phyloP scores from a whole-genome alignment of 306 rosid genomes.

The Betula pendula region DNA sequence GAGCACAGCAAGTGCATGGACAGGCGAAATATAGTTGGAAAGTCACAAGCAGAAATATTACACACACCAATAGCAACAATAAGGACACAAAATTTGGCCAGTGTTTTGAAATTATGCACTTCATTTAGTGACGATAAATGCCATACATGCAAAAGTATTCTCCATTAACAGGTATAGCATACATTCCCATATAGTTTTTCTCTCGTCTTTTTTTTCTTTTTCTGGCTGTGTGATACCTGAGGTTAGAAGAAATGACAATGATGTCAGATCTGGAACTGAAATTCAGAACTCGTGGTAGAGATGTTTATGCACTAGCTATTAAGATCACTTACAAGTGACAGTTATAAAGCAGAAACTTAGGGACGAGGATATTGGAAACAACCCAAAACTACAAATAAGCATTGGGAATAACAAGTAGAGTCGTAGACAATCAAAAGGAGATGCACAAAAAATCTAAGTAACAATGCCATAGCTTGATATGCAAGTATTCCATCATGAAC shows the following conservation, averaged over 20 bases:
- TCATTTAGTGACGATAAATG: too few species aligned
- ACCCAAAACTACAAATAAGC: background rate
- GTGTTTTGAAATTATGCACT: background rate
- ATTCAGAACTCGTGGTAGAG: background rate
- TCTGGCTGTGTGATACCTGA: too few species aligned
- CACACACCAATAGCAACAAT: background rate
- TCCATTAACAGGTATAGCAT: too few species aligned
- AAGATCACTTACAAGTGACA: background rate
- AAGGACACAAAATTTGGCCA: too few species aligned
- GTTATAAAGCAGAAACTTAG: background rate
- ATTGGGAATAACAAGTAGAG: background rate
- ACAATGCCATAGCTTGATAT: background rate
- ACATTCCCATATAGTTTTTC: too few species aligned
- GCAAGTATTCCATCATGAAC: background rate
- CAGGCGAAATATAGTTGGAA: background rate
- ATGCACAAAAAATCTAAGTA: conserved; percentile 6
- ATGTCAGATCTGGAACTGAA: background rate
- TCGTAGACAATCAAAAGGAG: background rate
- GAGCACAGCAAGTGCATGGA: background rate
- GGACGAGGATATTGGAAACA: background rate
- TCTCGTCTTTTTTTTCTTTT: too few species aligned
- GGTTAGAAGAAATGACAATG: too few species aligned
- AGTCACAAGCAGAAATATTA: background rate
- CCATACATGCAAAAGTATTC: too few species aligned
- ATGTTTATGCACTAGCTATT: background rate